Percentiles rank a stretch among this genome's conserved stretches.
phyloP scores from a whole-genome alignment of 179 eudicot genomes.

The Spergularia azorica region DNA sequence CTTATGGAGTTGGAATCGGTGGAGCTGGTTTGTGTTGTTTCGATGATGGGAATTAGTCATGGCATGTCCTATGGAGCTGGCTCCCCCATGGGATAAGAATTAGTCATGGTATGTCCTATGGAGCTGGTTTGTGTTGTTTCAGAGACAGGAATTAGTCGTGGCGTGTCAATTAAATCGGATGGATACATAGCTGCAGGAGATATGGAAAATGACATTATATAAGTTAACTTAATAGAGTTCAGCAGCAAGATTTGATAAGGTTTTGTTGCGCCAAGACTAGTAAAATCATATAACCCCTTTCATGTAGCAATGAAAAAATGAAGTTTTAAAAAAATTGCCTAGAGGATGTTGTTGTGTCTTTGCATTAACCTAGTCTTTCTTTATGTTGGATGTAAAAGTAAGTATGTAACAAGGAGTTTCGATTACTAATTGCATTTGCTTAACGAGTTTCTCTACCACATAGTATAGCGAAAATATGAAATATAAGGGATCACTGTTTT shows the following conservation, averaged over 20 bases:
- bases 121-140: slow-evolving; percentile 3
- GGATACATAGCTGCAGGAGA: not conserved
- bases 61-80: too few relatives aligned
- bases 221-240: not conserved
- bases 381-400: not conserved
- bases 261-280: not conserved
- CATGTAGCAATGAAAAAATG: not conserved
- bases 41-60: too few relatives aligned
- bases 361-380: not conserved
- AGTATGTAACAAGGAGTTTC: slow-evolving; percentile 1
- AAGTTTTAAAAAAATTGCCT: not conserved
- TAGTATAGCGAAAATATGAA: not conserved
- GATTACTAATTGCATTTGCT: not conserved
- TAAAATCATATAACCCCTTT: slow-evolving; percentile 6
- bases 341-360: not conserved
- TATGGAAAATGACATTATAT: not conserved
- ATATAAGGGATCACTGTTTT: not conserved
- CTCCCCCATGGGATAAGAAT: not conserved
- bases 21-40: too few relatives aligned
- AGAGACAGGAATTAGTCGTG: not conserved
- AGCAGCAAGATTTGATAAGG: not conserved
- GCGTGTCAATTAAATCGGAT: not conserved
- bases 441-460: not conserved
- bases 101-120: too few relatives aligned
- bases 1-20: too few relatives aligned